Evolutionary conservation across 495 filamentous ascomycete species (phyloP).

Genomic region (Aeminium ludgeri): DNA sequence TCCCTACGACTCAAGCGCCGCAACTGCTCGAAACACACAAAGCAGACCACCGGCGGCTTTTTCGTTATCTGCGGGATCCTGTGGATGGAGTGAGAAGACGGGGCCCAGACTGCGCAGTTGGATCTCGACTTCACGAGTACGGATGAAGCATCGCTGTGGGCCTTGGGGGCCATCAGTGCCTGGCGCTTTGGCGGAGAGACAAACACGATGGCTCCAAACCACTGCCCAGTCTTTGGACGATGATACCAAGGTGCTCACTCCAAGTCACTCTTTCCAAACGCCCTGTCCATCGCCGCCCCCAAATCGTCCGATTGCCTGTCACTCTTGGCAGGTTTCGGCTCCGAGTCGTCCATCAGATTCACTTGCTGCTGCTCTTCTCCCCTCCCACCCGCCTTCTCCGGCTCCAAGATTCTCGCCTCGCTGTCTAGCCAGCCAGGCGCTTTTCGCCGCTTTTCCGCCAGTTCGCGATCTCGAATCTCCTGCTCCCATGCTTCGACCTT

Average conservation of each 20-base stretch:
- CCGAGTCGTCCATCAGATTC: slow-evolving; percentile 18
- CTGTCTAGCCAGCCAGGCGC: slow-evolving; percentile 93
- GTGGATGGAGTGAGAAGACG: too few relatives aligned
- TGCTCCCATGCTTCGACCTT: slow-evolving; percentile 55
- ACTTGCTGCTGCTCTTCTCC: slow-evolving; percentile 3
- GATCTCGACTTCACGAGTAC: too few relatives aligned
- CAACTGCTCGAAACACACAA: too few relatives aligned
- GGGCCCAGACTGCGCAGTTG: too few relatives aligned
- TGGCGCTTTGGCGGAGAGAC: too few relatives aligned
- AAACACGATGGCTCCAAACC: too few relatives aligned
- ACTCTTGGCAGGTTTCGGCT: slow-evolving; percentile 24
- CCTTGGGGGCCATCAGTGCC: too few relatives aligned
- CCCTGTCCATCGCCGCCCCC: slow-evolving; percentile 74
- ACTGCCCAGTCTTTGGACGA: too few relatives aligned
- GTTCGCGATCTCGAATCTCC: slow-evolving; percentile 52
- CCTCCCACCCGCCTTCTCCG: slow-evolving; percentile 31
- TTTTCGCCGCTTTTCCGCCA: slow-evolving; percentile 79
- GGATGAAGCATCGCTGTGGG: too few relatives aligned
- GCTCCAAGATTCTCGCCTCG: slow-evolving; percentile 68
- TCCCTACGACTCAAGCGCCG: too few relatives aligned
- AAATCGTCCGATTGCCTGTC: slow-evolving; percentile 16
- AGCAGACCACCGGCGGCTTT: too few relatives aligned
- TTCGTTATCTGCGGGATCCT: too few relatives aligned
- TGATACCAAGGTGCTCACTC: not conserved
- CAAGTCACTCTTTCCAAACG: slow-evolving; percentile 50